Conservation (phyloP, 331 rosid species). For the Acacia pycnantha region DNA sequence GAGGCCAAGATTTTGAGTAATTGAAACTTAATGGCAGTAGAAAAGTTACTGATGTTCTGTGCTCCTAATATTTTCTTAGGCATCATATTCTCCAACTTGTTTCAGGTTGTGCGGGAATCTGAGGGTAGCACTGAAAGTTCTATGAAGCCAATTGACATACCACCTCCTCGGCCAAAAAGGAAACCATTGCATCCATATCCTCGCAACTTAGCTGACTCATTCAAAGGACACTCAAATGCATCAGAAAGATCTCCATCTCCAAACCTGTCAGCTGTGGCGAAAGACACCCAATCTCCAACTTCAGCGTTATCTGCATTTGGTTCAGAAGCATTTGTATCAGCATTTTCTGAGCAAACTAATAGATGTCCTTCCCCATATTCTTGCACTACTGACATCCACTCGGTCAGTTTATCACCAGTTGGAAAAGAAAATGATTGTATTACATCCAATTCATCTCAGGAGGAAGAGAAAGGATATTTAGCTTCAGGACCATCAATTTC, state of each 20-base stretch:
- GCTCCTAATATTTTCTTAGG: constrained; percentile 9
- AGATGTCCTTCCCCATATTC: constrained; percentile 67
- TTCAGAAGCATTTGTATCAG: constrained; percentile 60
- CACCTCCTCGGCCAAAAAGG: constrained; percentile 98
- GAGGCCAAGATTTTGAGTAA: constrained; percentile 3
- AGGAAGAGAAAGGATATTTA: constrained; percentile 43
- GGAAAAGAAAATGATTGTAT: constrained; percentile 56
- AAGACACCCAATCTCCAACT: constrained; percentile 68
- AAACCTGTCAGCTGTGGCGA: constrained; percentile 44
- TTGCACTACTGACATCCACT: constrained; percentile 61
- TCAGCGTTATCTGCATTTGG: constrained; percentile 61
- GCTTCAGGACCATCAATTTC: constrained; percentile 35
- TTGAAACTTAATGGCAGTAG: constrained; percentile 4
- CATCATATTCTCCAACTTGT: constrained; percentile 24
- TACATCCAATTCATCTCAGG: constrained; percentile 46
- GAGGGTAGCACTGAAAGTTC: constrained; percentile 55
- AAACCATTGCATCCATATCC: constrained; percentile 97
- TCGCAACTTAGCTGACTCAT: constrained; percentile 56
- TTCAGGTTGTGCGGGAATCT: constrained; percentile 75
- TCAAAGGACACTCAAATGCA: constrained; percentile 46
- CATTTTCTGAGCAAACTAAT: constrained; percentile 56
- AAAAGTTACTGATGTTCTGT: not conserved
- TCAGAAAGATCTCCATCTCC: constrained; percentile 64
- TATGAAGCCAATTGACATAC: constrained; percentile 68
- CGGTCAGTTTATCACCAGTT: constrained; percentile 42